Base-by-base conservation (phyloP, 2,329 filamentous ascomycete species). In the Neospermospora avenae region DNA sequence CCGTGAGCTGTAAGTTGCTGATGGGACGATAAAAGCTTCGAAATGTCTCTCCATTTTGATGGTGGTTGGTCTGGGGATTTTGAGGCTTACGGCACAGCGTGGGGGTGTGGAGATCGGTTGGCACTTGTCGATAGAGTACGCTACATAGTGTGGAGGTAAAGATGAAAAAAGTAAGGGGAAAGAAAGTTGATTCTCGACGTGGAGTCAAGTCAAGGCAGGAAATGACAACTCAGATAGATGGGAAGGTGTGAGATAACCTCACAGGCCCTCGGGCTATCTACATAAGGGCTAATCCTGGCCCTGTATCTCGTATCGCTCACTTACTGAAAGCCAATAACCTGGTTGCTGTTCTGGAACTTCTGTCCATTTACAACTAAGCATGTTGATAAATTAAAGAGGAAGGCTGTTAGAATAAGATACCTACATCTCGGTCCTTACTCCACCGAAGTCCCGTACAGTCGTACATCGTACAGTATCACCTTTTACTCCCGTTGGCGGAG, bases 131-230 rank as follows among this genome's bases (percentile, higher is more conserved):
- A 49, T 49, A 20, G n/a, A 34, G 44, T 7, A 49, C n/a, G n/a
- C n/a, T n/a, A n/a, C n/a, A n/a, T n/a, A n/a, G 28, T 51, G 46
- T 51, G 54, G 54, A 56, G 54, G 28, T 41, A 35, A 11, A 54
- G 34, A 24, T 28, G 34, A 11, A 37, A 45, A 45, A 14, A 18
- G 13, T n/a, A 24, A 28, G 41, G 22, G 25, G 41, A 28, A 24
- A 13, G 48, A 28, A 31, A 37, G 10, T 20, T 11, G 48, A 49
- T 49, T 18, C 3, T 20, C 25, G 25, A 22, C 24, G 24, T 48
- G 46, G 16, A 34, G 16, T 16, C 10, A 2, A 28, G n/a, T 20
- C 16, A 34, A 49, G 28, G 25, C 14, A 49, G 46, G 28, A 37
- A 51, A 18, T 37, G 48, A 37, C 48, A 51, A 31, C 31, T 51